These are phyloP conservation scores for Pythium sukuiense DNA, from an alignment of 352 stramenopile species.

Conservation along the genomic window DNA sequence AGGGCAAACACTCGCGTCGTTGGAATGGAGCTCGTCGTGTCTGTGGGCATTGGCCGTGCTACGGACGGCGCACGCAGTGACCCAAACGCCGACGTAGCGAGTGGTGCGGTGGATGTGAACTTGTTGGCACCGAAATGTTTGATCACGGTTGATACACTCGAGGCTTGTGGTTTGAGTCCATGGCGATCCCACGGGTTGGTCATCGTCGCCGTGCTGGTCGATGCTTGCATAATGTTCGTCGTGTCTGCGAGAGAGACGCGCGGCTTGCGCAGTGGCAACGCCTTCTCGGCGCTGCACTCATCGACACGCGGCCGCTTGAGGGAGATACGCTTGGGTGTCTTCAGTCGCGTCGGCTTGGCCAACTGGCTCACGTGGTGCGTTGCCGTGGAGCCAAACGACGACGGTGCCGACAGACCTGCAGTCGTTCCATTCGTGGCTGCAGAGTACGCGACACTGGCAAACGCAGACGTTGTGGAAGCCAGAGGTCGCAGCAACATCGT, in stretches of 20 bases:
- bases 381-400: background rate
- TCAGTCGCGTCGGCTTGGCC: conserved; percentile 40
- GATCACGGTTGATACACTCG: background rate
- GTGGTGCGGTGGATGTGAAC: background rate
- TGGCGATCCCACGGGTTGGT: conserved; percentile 29
- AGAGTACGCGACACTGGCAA: conserved; percentile 32
- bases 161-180: background rate
- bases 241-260: conserved; percentile 33
- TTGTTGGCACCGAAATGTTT: conserved; percentile 12
- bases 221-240: conserved; percentile 29
- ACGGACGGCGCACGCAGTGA: background rate
- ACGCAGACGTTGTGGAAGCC: conserved; percentile 19
- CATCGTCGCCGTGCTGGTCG: conserved; percentile 31
- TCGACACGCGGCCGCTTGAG: conserved; percentile 52
- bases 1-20: conserved; percentile 25
- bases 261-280: conserved; percentile 48
- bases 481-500: conserved; percentile 1
- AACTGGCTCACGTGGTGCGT: conserved; percentile 38
- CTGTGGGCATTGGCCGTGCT: background rate
- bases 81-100: conserved; percentile 15
- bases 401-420: background rate
- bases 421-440: conserved; percentile 21
- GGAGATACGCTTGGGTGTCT: conserved; percentile 55
- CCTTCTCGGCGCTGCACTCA: conserved; percentile 58
- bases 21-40: background rate